phyloP scores from a whole-genome alignment of 2,329 filamentous ascomycete genomes.

The Cladosporium sp. region DNA sequence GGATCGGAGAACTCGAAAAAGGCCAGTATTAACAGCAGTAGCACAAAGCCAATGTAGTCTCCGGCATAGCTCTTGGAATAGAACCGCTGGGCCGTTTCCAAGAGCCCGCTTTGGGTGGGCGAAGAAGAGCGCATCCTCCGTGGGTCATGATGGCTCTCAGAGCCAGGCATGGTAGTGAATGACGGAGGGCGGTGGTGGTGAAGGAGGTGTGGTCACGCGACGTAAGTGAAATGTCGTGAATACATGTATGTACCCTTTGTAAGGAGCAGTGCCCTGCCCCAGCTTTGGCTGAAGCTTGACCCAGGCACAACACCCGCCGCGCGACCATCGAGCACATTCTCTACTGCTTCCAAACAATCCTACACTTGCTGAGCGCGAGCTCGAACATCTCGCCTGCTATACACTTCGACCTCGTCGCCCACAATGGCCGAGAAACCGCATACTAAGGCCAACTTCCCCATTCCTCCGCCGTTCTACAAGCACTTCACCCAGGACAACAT shows the following conservation, averaged over 20 bases:
- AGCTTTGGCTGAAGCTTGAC: conserved; percentile 12
- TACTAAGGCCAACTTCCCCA: conserved; percentile 69
- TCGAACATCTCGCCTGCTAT: neutral
- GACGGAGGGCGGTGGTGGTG: neutral
- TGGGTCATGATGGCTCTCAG: conserved; percentile 18
- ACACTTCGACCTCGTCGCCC: neutral
- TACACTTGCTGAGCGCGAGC: neutral
- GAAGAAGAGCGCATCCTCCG: conserved; percentile 18
- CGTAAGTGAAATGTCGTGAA: conserved; percentile 15
- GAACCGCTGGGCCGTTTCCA: conserved; percentile 27
- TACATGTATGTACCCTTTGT: neutral
- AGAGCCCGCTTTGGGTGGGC: conserved; percentile 19
- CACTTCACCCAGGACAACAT: conserved; percentile 79
- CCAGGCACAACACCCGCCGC: neutral
- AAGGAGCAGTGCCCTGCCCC: conserved; percentile 3
- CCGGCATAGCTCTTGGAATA: conserved; percentile 75
- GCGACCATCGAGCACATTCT: neutral
- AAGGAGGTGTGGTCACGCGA: conserved; percentile 7
- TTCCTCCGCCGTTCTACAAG: conserved; percentile 86
- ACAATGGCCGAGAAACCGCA: conserved; percentile 62
- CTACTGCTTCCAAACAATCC: neutral
- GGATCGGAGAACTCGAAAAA: conserved; percentile 68
- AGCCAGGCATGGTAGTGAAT: conserved; percentile 13
- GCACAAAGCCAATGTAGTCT: conserved; percentile 77
- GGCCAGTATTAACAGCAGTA: conserved; percentile 69